A percentile compares a stretch with the other conserved stretches of the same genome.
Conservation (phyloP, 768 basidiomycete species). For the Lentinula detonsa region DNA sequence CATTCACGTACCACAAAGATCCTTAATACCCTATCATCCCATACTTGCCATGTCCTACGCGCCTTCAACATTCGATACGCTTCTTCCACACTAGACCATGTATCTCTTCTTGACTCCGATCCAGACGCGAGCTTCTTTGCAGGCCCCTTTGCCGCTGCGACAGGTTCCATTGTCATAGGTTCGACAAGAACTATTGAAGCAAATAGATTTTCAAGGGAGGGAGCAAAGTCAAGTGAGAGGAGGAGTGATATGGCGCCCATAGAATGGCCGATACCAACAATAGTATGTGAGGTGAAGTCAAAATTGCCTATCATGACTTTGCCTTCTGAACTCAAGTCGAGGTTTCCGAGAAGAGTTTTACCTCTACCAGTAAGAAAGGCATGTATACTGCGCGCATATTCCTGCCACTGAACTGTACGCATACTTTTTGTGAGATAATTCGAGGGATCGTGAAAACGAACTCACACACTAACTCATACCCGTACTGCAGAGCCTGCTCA, state of each 20-base stretch:
- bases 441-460: constrained; percentile 1
- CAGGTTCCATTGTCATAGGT: constrained; percentile 30
- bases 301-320: neutral
- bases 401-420: constrained; percentile 43
- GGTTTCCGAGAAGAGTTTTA: constrained; percentile 43
- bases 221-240: neutral
- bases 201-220: constrained; percentile 21
- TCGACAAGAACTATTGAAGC: constrained; percentile 38
- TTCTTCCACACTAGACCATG: constrained; percentile 46
- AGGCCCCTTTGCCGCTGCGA: neutral
- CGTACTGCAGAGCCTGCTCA: constrained; percentile 31
- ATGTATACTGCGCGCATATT: constrained; percentile 43
- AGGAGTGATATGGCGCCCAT: constrained; percentile 34
- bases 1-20: constrained; percentile 31
- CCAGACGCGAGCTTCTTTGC: neutral
- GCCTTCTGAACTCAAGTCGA: constrained; percentile 15
- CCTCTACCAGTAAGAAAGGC: constrained; percentile 43
- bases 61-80: constrained; percentile 33
- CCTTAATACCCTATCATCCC: constrained; percentile 44
- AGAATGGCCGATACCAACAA: constrained; percentile 51
- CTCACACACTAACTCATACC: constrained; percentile 36
- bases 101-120: constrained; percentile 24
- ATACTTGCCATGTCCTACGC: constrained; percentile 34
- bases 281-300: constrained; percentile 22
- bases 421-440: neutral